Evolutionary conservation across 2,329 filamentous ascomycete genomes (phyloP).

Genomic region (Botrytis elliptica): DNA sequence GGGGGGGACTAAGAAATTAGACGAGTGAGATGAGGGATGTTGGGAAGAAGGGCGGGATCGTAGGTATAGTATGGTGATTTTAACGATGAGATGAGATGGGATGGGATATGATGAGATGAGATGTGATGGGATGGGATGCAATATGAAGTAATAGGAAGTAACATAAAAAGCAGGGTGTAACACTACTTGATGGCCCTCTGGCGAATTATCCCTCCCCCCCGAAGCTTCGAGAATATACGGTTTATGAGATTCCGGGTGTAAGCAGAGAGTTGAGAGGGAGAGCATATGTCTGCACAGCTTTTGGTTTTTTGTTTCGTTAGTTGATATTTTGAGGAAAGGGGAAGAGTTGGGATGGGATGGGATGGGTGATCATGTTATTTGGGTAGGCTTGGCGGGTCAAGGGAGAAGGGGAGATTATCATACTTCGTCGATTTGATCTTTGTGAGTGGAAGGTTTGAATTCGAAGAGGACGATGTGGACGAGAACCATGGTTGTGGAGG

Average conservation of each 20-base stretch:
- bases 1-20: neutral
- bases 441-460: slow-evolving; percentile 54
- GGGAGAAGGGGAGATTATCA: slow-evolving; percentile 25
- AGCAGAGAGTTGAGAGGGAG: slow-evolving; percentile 54
- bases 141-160: too few relatives aligned
- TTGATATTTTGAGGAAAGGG: neutral
- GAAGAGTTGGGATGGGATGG: too few relatives aligned
- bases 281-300: slow-evolving; percentile 61
- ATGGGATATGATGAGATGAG: neutral
- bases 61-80: too few relatives aligned
- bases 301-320: neutral
- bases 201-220: slow-evolving; percentile 62
- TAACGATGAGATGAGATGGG: neutral
- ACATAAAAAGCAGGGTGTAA: slow-evolving; percentile 18
- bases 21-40: neutral
- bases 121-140: neutral
- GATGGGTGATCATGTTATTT: neutral
- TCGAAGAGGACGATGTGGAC: slow-evolving; percentile 69
- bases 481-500: slow-evolving; percentile 52
- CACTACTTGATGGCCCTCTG: slow-evolving; percentile 58
- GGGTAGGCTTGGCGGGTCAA: neutral
- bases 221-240: slow-evolving; percentile 59
- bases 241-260: slow-evolving; percentile 56
- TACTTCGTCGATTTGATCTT: slow-evolving; percentile 56
- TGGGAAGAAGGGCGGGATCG: neutral